Percentiles rank a stretch among this genome's conserved stretches.
Evolutionary conservation across 805 yeast species (phyloP).

Genomic region (Vanderwaltozyma yarrowii): DNA sequence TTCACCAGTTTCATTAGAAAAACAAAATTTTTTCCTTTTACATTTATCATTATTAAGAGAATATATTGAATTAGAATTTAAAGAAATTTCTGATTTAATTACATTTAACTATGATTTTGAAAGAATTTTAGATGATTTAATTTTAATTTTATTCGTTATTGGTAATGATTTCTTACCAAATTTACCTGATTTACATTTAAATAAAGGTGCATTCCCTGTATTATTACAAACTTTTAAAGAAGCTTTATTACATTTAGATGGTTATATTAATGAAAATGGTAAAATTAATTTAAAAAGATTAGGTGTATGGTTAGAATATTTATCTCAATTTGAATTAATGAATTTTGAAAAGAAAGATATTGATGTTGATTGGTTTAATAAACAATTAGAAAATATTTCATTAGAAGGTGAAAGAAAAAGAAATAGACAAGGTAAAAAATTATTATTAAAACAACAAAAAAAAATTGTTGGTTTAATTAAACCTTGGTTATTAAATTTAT

Average conservation of each 20-base stretch:
- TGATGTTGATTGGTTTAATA: slow-evolving; percentile 87
- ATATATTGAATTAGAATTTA: slow-evolving; percentile 78
- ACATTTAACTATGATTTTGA: slow-evolving; percentile 74
- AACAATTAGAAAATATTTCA: slow-evolving; percentile 66
- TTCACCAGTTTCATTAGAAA: slow-evolving; percentile 44
- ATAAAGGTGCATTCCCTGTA: slow-evolving; percentile 95
- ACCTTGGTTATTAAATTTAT: slow-evolving; percentile 33
- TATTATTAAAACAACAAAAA: slow-evolving; percentile 63
- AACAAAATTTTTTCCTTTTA: slow-evolving; percentile 71
- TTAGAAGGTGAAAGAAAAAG: slow-evolving; percentile 61
- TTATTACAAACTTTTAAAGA: slow-evolving; percentile 80
- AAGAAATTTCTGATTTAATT: slow-evolving; percentile 52
- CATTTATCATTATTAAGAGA: slow-evolving; percentile 87
- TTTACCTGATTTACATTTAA: slow-evolving; percentile 84
- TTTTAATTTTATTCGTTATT: slow-evolving; percentile 83
- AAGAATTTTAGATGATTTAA: slow-evolving; percentile 82
- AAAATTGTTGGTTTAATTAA: slow-evolving; percentile 50
- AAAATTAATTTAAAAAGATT: slow-evolving; percentile 65
- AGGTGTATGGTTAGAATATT: slow-evolving; percentile 60
- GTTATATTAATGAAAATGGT: slow-evolving; percentile 79
- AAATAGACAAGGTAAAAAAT: slow-evolving; percentile 51
- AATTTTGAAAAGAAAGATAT: slow-evolving; percentile 76
- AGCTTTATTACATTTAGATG: slow-evolving; percentile 62
- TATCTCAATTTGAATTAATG: slow-evolving; percentile 73
- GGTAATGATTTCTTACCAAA: slow-evolving; percentile 98